A percentile compares a stretch with the other conserved stretches of the same genome.
Evolutionary conservation across 225 moss, liverwort and hornwort species (phyloP).

Genomic region (Thuidium tamariscinum): DNA sequence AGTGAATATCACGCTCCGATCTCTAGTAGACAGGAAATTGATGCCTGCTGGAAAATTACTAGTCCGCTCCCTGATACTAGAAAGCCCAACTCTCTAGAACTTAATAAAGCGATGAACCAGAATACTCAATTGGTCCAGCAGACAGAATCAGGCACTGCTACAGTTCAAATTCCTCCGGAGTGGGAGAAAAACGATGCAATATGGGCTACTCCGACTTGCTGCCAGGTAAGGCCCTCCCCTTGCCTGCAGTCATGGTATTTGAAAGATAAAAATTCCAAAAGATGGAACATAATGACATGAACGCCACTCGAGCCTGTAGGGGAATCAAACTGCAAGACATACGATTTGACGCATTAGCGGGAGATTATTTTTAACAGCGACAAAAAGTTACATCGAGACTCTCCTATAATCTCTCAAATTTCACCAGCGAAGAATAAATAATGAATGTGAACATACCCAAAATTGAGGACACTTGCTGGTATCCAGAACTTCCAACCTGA

Average conservation of each 20-base stretch:
- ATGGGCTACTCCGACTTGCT: constrained; percentile 30
- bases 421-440: background rate
- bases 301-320: constrained; percentile 71
- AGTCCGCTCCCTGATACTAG: background rate
- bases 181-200: background rate
- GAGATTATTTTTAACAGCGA: background rate
- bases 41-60: background rate
- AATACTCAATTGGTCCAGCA: background rate
- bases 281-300: constrained; percentile 90
- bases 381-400: background rate
- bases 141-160: background rate
- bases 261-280: constrained; percentile 99
- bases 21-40: background rate
- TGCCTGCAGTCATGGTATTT: constrained; percentile 37
- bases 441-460: constrained; percentile 39
- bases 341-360: background rate
- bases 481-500: constrained; percentile 99
- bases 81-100: background rate
- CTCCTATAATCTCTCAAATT: background rate
- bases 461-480: constrained; percentile 78
- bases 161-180: background rate
- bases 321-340: constrained; percentile 51
- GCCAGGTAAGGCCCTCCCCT: constrained; percentile 13
- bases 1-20: background rate
- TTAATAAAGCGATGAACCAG: background rate